Evolutionary conservation across 2,329 filamentous ascomycete species (phyloP), one percentile per base, ranked within the genome.

Genomic region (Claviceps capensis): DNA sequence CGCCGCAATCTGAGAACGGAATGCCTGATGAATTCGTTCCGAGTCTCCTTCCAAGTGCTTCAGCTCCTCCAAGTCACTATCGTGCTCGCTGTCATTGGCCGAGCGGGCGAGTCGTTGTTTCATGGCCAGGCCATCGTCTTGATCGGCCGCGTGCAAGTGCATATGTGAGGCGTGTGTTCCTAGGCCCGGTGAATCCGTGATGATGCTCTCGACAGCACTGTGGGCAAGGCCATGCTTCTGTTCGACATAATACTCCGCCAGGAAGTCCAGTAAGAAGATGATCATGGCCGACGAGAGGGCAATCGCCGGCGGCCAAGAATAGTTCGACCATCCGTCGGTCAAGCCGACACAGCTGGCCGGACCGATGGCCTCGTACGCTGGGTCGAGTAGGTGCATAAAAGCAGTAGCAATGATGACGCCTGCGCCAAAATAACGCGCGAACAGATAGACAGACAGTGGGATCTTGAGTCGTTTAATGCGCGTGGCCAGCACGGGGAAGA

Each of bases 331-430:
- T 45, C 68, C 65, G 1, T 71, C 74, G 0, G 76, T 78, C 67
- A 77, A 57, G 34, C 68, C 69, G 5, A 71, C 67, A 50, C 69
- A 71, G 5, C 65, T 65, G 1, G 57, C 58, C 0, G 68, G 67
- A 4, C 68, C 68, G 4, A 77, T 62, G 13, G 86, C 86, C 53
- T 89, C 85, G 54, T 86, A 79, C 4, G 91, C 90, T 0, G 91
- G 90, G 0, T 82, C 83, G 11, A 97, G 76, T 1, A 91, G 72
- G 66, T 96, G 91, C 66, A 96, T 90, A 65, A 94, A 95, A 0
- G 90, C 88, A 1, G 91, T 97, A 4, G 88, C 86, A 57, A 96
- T 80, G 62, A 97, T 96, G 57, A 96, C 89, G 44, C 91, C 91
- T 0, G 88, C 91, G 57, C 91, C 91, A 63, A 96, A 88, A 68